A percentile compares a stretch with the other conserved stretches of the same genome.
These are phyloP conservation scores for Podaxis sp. DNA, from an alignment of 768 basidiomycete species.

Conservation along the genomic window DNA sequence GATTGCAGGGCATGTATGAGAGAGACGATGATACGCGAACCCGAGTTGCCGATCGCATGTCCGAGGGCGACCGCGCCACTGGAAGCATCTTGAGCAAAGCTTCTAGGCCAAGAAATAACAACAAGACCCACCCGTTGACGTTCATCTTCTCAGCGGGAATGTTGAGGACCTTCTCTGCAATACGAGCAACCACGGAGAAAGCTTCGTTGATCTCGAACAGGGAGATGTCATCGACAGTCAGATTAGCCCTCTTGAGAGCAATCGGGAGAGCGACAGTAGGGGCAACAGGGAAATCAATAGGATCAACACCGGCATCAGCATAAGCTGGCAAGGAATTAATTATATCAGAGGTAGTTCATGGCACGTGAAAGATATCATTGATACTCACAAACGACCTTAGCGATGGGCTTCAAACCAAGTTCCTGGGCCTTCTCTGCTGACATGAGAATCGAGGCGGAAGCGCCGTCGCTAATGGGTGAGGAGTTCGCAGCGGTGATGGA, in stretches of 20 bases:
- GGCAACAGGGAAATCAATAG: slow-evolving; percentile 95
- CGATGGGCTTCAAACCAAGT: slow-evolving; percentile 88
- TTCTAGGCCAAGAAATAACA: not conserved
- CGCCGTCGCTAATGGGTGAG: slow-evolving; percentile 92
- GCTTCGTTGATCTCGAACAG: slow-evolving; percentile 98
- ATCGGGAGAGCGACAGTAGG: slow-evolving; percentile 88
- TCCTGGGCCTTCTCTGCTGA: slow-evolving; percentile 90
- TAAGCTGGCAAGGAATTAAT: slow-evolving; percentile 54
- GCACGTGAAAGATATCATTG: slow-evolving; percentile 3
- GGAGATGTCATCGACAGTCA: slow-evolving; percentile 79
- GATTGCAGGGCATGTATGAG: slow-evolving; percentile 87
- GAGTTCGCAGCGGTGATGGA: slow-evolving; percentile 97
- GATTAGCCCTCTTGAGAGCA: slow-evolving; percentile 83
- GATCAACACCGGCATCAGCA: slow-evolving; percentile 95
- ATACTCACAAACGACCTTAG: slow-evolving; percentile 85
- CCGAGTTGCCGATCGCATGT: slow-evolving; percentile 95
- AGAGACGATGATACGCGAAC: slow-evolving; percentile 90
- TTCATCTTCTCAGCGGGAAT: slow-evolving; percentile 90
- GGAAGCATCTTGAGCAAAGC: slow-evolving; percentile 17
- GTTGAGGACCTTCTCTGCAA: slow-evolving; percentile 83
- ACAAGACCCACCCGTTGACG: slow-evolving; percentile 64
- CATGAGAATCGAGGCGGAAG: slow-evolving; percentile 92
- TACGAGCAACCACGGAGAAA: slow-evolving; percentile 90
- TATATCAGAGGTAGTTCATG: slow-evolving; percentile 11
- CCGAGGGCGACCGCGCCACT: slow-evolving; percentile 97